phyloP scores from a whole-genome alignment of 345 rosid genomes.

The Corchorus olitorius region DNA sequence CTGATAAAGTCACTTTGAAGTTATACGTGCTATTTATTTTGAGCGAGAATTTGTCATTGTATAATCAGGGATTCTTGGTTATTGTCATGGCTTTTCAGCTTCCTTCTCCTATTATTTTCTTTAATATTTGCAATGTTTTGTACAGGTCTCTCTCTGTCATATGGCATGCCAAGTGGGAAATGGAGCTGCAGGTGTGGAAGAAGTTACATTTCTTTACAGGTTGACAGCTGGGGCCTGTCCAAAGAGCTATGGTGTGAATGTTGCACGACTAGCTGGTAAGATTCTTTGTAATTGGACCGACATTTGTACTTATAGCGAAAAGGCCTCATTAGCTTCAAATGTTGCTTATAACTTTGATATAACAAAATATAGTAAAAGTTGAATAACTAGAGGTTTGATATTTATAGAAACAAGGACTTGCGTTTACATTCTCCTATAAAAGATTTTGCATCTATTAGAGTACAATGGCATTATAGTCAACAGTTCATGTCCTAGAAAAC shows the following conservation, averaged over 20 bases:
- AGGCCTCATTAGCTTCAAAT: conserved; percentile 1
- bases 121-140: conserved; percentile 11
- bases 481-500: neutral
- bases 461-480: neutral
- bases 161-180: conserved; percentile 91
- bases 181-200: conserved; percentile 65
- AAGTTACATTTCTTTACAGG: conserved; percentile 88
- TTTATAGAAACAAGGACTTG: neutral
- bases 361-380: neutral
- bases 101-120: neutral
- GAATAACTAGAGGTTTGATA: neutral
- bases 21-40: neutral
- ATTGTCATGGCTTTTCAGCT: neutral
- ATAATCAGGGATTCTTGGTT: neutral
- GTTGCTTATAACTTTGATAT: conserved; percentile 6
- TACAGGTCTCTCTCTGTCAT: conserved; percentile 86
- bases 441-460: neutral
- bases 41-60: neutral
- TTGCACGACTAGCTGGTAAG: conserved; percentile 94
- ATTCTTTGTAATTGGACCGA: conserved; percentile 6
- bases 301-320: neutral
- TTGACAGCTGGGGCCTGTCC: conserved; percentile 88
- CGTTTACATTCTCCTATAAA: too few species aligned
- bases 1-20: neutral
- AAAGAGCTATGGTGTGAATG: conserved; percentile 95